Evolutionary conservation across 2,329 filamentous ascomycete genomes (phyloP).

Genomic region (Metarhizium album): DNA sequence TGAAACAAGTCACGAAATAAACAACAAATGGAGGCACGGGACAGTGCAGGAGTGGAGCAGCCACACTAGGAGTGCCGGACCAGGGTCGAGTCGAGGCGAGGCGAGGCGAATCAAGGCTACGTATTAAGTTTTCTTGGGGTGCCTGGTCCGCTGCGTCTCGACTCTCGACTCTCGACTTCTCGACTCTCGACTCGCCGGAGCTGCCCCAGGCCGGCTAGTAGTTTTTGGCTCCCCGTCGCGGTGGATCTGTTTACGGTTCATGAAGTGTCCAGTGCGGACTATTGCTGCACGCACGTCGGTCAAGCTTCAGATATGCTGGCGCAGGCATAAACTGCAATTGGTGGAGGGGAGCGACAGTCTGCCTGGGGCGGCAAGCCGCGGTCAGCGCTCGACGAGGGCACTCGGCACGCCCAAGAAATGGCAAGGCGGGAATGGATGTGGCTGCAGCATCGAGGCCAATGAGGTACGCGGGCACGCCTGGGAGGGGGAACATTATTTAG

Average conservation of each 20-base stretch:
- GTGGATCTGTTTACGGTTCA: neutral
- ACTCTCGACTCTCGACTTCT: no score
- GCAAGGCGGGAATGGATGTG: neutral
- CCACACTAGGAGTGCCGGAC: neutral
- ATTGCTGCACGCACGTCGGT: neutral
- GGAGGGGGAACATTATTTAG: neutral
- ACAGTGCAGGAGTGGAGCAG: neutral
- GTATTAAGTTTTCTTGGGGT: neutral
- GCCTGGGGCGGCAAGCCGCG: neutral
- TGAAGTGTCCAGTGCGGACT: neutral
- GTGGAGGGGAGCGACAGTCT: neutral
- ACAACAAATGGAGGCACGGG: neutral
- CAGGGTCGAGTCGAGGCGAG: neutral
- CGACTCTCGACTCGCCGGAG: neutral
- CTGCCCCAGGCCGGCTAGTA: neutral
- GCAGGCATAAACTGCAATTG: neutral
- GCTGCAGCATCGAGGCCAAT: constrained; percentile 3
- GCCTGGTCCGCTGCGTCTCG: no score
- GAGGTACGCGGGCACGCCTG: neutral
- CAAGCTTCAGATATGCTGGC: neutral
- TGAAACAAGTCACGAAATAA: neutral
- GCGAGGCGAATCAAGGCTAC: no score
- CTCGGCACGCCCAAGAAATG: neutral
- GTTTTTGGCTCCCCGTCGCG: neutral
- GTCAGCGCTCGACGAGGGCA: neutral